phyloP scores from a whole-genome alignment of 2,329 filamentous ascomycete genomes.

The Madurella mycetomatis region DNA sequence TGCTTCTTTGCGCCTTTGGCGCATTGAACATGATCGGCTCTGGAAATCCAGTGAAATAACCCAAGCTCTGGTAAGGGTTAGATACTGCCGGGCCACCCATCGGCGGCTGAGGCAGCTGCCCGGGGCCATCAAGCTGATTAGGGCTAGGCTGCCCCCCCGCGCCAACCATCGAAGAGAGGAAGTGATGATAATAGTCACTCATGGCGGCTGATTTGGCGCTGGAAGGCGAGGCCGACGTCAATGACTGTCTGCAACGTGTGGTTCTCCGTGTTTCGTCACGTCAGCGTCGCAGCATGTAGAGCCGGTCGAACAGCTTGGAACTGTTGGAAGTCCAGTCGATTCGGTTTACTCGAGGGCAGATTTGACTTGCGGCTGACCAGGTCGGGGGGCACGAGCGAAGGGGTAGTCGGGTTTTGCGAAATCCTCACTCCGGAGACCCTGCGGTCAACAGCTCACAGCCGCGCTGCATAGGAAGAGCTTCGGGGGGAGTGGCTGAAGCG shows the following conservation, averaged over 20 bases:
- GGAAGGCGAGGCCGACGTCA: neutral
- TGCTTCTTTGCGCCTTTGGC: constrained; percentile 45
- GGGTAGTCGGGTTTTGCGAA: neutral
- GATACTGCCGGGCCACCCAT: constrained; percentile 34
- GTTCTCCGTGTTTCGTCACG: neutral
- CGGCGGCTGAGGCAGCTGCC: constrained; percentile 33
- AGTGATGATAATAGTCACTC: constrained; percentile 55
- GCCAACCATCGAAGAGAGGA: constrained; percentile 50
- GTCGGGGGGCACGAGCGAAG: constrained; percentile 2
- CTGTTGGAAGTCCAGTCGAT: neutral
- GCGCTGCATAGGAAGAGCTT: neutral
- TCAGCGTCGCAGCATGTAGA: neutral
- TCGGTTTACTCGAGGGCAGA: neutral
- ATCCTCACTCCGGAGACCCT: neutral
- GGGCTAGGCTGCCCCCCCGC: constrained; percentile 35
- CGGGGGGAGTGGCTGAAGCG: neutral
- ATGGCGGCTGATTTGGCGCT: constrained; percentile 33
- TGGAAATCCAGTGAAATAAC: constrained; percentile 48
- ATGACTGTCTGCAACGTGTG: neutral
- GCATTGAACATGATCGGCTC: constrained; percentile 47
- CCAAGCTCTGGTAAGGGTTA: constrained; percentile 43
- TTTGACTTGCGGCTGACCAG: neutral
- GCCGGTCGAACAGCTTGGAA: neutral
- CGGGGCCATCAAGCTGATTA: constrained; percentile 38
- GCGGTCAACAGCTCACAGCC: neutral